phyloP scores from a whole-genome alignment of 116 monocot species.

The Papilionanthe hybrid region DNA sequence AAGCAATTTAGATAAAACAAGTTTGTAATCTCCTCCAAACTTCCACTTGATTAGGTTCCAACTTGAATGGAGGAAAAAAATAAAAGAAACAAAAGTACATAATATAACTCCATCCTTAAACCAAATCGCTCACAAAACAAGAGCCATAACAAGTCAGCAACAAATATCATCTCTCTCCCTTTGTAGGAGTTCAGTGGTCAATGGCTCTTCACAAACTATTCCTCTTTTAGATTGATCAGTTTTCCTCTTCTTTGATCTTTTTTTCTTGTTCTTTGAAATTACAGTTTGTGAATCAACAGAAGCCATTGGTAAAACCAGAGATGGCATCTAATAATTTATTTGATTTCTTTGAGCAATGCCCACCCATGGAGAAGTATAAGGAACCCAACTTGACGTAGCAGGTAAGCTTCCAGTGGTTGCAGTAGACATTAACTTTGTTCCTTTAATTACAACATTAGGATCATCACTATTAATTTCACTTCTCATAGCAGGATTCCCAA shows the following conservation, averaged over 20 bases:
- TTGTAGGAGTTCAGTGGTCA: no score
- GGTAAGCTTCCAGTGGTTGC: not conserved
- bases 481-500: not conserved
- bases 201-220: constrained; percentile 5
- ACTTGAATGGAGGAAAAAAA: no score
- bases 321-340: not conserved
- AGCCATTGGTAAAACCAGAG: not conserved
- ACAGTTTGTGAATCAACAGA: not conserved
- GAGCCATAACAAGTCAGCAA: no score
- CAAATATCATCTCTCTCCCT: no score
- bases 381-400: not conserved
- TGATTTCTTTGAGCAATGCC: not conserved
- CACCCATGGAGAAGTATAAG: not conserved
- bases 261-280: not conserved
- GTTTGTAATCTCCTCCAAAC: no score
- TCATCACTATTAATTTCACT: not conserved
- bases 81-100: no score
- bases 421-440: not conserved
- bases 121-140: no score
- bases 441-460: not conserved
- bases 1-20: no score
- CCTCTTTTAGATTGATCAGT: constrained; percentile 8
- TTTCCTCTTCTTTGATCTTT: constrained; percentile 6
- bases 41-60: no score
- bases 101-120: no score